Evolutionary conservation across 208 protist species (phyloP).

Genomic region (Porcisia deanei): DNA sequence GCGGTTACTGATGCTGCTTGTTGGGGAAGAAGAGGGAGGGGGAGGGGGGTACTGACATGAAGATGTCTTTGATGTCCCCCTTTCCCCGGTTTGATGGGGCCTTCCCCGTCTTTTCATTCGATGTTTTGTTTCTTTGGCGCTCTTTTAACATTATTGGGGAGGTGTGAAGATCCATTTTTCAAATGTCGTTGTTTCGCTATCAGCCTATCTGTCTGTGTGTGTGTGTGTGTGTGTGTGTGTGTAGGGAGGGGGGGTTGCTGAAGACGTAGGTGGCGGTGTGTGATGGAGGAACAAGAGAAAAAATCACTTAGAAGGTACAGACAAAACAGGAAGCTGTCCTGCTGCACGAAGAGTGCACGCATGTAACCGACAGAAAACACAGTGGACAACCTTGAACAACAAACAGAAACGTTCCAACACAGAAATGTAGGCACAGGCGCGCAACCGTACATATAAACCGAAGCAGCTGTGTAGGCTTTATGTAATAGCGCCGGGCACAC

Average conservation of each 20-base stretch:
- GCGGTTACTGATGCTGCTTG: not conserved
- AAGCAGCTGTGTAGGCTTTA: too few species aligned
- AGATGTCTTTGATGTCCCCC: not conserved
- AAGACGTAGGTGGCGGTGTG: not conserved
- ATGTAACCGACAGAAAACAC: too few species aligned
- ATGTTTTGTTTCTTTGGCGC: not conserved
- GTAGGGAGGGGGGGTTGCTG: not conserved
- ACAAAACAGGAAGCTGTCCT: not conserved
- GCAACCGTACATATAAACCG: too few species aligned
- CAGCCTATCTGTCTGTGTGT: not conserved
- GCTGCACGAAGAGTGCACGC: too few species aligned
- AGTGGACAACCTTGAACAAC: too few species aligned
- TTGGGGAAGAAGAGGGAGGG: too few species aligned
- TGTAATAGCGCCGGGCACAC: too few species aligned
- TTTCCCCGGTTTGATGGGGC: not conserved
- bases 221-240: not conserved
- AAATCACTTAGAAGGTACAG: not conserved
- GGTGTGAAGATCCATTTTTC: not conserved
- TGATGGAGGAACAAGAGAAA: not conserved
- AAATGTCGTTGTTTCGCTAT: not conserved
- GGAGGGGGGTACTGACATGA: not conserved
- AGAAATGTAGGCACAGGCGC: too few species aligned
- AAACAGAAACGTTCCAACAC: too few species aligned
- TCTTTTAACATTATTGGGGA: not conserved
- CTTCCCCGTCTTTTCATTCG: not conserved